These are phyloP conservation scores for Serendipita sp. DNA, from an alignment of 768 basidiomycete species.

Conservation along the genomic window DNA sequence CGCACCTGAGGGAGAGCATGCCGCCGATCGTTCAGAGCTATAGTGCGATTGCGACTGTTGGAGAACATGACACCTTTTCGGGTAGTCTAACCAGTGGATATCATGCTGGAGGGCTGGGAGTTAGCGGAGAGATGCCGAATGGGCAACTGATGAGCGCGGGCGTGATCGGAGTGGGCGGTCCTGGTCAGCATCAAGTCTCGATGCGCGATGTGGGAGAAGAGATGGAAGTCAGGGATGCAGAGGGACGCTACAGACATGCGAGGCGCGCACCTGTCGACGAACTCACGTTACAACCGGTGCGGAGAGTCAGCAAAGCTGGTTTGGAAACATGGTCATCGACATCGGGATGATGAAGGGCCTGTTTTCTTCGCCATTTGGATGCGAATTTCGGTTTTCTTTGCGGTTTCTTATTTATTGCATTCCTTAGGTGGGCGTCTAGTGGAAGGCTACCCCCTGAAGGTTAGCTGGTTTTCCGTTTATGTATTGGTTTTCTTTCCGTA, in stretches of 20 bases:
- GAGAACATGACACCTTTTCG: background rate
- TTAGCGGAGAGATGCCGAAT: background rate
- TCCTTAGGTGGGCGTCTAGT: no score
- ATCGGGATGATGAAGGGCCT: no score
- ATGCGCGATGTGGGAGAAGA: constrained; percentile 49
- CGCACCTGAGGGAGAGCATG: constrained; percentile 60
- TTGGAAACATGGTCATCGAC: constrained; percentile 44
- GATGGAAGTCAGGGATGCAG: constrained; percentile 75
- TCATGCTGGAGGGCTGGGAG: background rate
- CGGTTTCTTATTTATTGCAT: no score
- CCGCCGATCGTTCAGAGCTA: constrained; percentile 30
- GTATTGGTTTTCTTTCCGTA: no score
- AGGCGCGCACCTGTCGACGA: constrained; percentile 78
- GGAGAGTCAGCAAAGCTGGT: constrained; percentile 86
- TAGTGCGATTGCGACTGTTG: background rate
- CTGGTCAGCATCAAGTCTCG: background rate
- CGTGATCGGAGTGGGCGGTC: background rate
- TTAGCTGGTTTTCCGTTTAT: no score
- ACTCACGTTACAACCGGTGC: constrained; percentile 73
- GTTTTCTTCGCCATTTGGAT: no score
- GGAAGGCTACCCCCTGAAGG: no score
- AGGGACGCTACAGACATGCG: constrained; percentile 76
- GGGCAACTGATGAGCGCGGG: constrained; percentile 10
- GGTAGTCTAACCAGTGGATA: background rate
- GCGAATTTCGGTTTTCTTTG: no score